A percentile compares a stretch with the other conserved stretches of the same genome.
phyloP scores from a whole-genome alignment of 2,329 filamentous ascomycete species.

The Fusarium incarnatum region DNA sequence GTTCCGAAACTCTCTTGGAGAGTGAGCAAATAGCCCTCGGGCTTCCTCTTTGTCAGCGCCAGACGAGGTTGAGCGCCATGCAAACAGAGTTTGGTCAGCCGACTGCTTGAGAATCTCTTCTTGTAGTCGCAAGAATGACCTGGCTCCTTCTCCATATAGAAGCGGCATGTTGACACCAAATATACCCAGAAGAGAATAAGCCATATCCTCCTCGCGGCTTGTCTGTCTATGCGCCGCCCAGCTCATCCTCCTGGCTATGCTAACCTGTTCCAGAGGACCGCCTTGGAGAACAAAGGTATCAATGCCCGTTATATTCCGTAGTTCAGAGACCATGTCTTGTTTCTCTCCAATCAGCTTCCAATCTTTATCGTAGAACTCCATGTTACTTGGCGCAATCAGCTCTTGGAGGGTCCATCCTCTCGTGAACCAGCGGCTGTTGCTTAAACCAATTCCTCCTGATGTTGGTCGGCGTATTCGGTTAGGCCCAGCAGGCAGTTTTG shows the following conservation, averaged over 20 bases:
- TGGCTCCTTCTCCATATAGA: constrained; percentile 51
- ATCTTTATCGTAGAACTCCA: constrained; percentile 42
- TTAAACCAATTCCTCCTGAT: neutral
- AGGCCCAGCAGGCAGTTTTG: neutral
- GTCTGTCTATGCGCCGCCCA: constrained; percentile 5
- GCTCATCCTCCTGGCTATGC: neutral
- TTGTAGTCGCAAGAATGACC: constrained; percentile 51
- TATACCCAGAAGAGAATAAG: constrained; percentile 52
- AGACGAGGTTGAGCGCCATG: constrained; percentile 22
- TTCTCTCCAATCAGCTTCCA: constrained; percentile 39
- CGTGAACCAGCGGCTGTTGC: constrained; percentile 33
- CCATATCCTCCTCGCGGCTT: constrained; percentile 49
- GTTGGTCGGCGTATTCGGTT: neutral
- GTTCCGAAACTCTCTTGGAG: neutral
- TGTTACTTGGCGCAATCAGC: constrained; percentile 39
- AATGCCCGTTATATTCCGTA: constrained; percentile 51
- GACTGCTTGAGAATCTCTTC: constrained; percentile 50
- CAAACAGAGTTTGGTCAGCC: constrained; percentile 53
- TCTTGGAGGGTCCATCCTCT: constrained; percentile 46
- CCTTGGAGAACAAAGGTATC: neutral
- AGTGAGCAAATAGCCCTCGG: neutral
- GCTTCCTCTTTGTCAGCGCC: neutral
- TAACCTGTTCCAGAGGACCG: neutral
- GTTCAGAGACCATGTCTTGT: constrained; percentile 37
- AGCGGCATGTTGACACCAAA: constrained; percentile 53